These are phyloP conservation scores for Rhynchosporium agropyri DNA, from an alignment of 2,329 filamentous ascomycete species.

Conservation along the genomic window DNA sequence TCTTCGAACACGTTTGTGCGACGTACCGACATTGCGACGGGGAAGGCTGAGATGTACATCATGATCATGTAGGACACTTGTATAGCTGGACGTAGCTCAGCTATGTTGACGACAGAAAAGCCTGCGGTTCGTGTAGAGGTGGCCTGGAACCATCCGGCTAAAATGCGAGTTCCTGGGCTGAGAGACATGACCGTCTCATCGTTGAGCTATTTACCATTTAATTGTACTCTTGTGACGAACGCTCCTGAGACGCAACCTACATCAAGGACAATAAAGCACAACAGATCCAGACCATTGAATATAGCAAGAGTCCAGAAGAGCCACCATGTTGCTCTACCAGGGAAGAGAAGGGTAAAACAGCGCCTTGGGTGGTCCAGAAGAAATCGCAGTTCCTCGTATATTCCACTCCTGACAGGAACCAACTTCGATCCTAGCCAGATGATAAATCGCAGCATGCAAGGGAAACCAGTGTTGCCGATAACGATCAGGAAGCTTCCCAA, in stretches of 20 bases:
- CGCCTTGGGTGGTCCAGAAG: conserved; percentile 91
- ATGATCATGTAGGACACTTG: conserved; percentile 95
- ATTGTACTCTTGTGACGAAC: not conserved
- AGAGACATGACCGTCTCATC: conserved; percentile 68
- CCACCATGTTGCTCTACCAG: conserved; percentile 91
- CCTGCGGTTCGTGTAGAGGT: conserved; percentile 88
- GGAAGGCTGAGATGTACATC: conserved; percentile 99
- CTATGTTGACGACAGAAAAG: conserved; percentile 78
- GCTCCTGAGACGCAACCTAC: conserved; percentile 51
- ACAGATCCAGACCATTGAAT: conserved; percentile 81
- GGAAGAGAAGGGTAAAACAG: conserved; percentile 94
- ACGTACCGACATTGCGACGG: conserved; percentile 92
- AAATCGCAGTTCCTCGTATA: conserved; percentile 91
- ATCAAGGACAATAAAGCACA: conserved; percentile 93
- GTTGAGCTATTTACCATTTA: conserved; percentile 60
- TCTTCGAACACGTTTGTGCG: conserved; percentile 97
- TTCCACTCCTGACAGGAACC: conserved; percentile 63
- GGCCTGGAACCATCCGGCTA: conserved; percentile 90
- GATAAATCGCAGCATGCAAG: conserved; percentile 88
- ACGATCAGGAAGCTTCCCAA: conserved; percentile 85
- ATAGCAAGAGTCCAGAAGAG: conserved; percentile 82
- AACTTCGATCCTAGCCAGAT: conserved; percentile 80
- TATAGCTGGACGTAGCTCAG: conserved; percentile 81
- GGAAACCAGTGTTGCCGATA: conserved; percentile 94
- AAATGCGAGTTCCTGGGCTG: conserved; percentile 72